A percentile compares a stretch with the other conserved stretches of the same genome.
phyloP scores from a whole-genome alignment of 176 grass and related monocot species.

The Aegilops sharonensis region DNA sequence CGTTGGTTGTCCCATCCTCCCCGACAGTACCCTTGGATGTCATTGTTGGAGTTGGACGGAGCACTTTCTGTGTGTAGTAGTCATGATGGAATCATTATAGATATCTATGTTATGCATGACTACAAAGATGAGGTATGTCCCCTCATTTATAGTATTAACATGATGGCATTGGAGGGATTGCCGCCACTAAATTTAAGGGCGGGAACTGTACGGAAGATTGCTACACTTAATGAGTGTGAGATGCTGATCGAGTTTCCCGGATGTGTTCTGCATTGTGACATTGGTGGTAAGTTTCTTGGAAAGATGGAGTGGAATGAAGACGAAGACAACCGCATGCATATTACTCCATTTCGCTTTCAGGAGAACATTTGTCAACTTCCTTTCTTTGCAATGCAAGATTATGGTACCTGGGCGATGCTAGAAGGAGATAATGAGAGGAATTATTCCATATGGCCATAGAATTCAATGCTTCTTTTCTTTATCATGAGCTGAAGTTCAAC shows the following conservation, averaged over 20 bases:
- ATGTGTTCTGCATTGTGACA: background rate
- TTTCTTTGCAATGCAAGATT: background rate
- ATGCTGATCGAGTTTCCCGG: background rate
- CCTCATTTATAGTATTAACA: background rate
- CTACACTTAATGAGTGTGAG: background rate
- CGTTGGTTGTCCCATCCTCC: background rate
- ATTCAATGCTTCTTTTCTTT: background rate
- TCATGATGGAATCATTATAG: background rate
- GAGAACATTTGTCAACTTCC: background rate
- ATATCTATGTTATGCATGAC: background rate
- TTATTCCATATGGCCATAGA: background rate
- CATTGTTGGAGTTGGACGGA: background rate
- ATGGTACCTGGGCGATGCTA: background rate
- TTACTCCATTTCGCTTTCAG: background rate
- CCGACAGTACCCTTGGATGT: background rate
- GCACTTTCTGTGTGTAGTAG: background rate
- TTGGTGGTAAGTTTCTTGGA: background rate
- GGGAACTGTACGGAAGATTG: background rate
- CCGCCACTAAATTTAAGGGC: background rate
- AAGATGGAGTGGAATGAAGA: background rate
- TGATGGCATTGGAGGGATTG: background rate
- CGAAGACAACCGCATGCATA: background rate
- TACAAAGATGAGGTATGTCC: background rate
- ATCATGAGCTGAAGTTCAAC: background rate
- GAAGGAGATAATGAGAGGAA: background rate